Conservation (phyloP, 2,329 filamentous ascomycete species). For the Botrytis deweyae region DNA sequence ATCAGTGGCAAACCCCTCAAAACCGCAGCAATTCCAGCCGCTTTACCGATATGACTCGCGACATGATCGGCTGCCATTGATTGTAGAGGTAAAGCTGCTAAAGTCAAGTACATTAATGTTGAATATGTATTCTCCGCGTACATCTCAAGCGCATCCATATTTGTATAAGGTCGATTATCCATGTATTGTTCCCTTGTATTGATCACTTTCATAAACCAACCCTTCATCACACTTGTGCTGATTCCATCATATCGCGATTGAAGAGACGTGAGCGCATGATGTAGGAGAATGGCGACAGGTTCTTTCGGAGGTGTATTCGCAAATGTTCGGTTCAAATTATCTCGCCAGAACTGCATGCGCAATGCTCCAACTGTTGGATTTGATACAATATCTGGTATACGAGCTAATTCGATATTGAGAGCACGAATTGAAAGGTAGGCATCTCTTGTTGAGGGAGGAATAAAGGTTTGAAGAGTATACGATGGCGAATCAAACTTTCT, state of each 20-base stretch:
- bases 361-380: constrained; percentile 83
- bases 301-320: constrained; percentile 80
- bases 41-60: constrained; percentile 93
- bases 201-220: constrained; percentile 76
- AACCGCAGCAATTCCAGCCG: constrained; percentile 81
- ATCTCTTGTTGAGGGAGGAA: constrained; percentile 71
- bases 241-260: constrained; percentile 44
- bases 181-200: constrained; percentile 79
- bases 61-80: constrained; percentile 89
- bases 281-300: constrained; percentile 82
- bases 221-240: constrained; percentile 53
- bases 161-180: constrained; percentile 77
- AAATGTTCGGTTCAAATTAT: constrained; percentile 76
- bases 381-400: constrained; percentile 85
- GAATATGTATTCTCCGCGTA: constrained; percentile 96
- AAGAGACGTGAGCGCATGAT: constrained; percentile 67
- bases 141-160: constrained; percentile 70
- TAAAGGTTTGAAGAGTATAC: constrained; percentile 80
- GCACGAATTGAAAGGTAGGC: constrained; percentile 88
- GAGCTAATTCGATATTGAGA: constrained; percentile 88
- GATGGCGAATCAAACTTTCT: constrained; percentile 90
- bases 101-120: constrained; percentile 82
- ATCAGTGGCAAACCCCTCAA: constrained; percentile 85
- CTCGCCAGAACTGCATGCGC: constrained; percentile 94
- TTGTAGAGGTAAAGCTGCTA: constrained; percentile 75